Evolutionary conservation across 2,329 filamentous ascomycete species (phyloP), one percentile per base, ranked within the genome.

Genomic region (Leptographium lundbergii): DNA sequence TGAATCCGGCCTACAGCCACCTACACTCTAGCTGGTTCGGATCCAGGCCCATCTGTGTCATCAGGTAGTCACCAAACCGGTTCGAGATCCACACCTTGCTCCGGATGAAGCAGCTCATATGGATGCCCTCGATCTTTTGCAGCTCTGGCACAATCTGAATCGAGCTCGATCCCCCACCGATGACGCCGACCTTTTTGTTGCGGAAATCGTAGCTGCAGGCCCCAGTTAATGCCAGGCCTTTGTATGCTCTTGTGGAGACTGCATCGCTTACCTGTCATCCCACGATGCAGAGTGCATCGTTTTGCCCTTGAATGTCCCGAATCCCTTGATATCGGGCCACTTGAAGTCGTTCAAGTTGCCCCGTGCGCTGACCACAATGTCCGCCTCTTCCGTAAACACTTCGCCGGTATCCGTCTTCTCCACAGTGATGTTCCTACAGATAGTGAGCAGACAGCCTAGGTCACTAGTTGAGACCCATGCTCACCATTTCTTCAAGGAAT

Each of bases 31-130:
- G 48, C 67, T 67, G 14, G 73, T 74, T 69, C 11, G 76, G 68
- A 3, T 59, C 59, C 27, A 64, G 47, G n/a, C 25, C 36, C 73
- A 74, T 76, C 60, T 73, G 68, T 51, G 66, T 56, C 6, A 66
- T 60, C 69, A 78, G 73, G 61, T 74, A 71, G 25, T 66, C 66
- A 62, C 71, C 71, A 13, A 70, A 75, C 34, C 73, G 69, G 57
- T 66, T 67, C 66, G 74, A 60, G 54, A 59, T n/a, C 52, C 59
- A 54, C 24, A 51, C 48, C n/a, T 52, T 47, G 29, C 59, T 48
- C 27, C 61, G 59, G 14, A 57, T 34, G 24, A 63, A 64, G 54
- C 63, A 58, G 58, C 60, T 55, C 29, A 56, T 61, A 53, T 57
- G 54, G 32, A 42, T 50, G 57, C 63, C 63, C 56, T 63, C 61